A percentile compares a stretch with the other conserved stretches of the same genome.
These are phyloP conservation scores for Amauroascus verrucosus DNA, from an alignment of 2,329 filamentous ascomycete genomes.

Conservation along the genomic window DNA sequence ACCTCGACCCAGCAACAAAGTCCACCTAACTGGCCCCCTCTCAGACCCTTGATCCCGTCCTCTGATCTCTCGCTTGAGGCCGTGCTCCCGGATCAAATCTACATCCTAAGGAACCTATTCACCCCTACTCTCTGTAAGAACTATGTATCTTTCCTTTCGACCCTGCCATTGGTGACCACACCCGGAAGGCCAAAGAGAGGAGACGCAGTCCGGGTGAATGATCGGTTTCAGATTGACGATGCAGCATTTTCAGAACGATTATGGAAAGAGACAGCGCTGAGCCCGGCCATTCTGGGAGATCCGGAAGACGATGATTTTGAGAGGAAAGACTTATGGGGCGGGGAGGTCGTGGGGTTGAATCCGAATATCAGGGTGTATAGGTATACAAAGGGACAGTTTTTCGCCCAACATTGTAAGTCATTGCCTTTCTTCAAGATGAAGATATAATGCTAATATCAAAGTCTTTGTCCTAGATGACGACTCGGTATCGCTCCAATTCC, in stretches of 20 bases:
- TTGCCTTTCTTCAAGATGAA: background rate
- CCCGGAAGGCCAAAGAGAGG: conserved; percentile 68
- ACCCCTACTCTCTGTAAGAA: conserved; percentile 62
- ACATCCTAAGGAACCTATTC: conserved; percentile 64
- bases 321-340: conserved; percentile 54
- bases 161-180: conserved; percentile 64
- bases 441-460: background rate
- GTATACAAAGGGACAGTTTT: conserved; percentile 78
- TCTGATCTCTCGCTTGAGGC: conserved; percentile 52
- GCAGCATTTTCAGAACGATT: conserved; percentile 59
- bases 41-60: conserved; percentile 54
- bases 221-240: conserved; percentile 77
- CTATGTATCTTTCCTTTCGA: conserved; percentile 63
- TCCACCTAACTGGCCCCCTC: conserved; percentile 55
- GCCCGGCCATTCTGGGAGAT: conserved; percentile 44
- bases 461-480: conserved; percentile 59
- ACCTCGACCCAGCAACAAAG: background rate
- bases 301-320: conserved; percentile 24
- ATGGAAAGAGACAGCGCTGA: conserved; percentile 68
- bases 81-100: conserved; percentile 54
- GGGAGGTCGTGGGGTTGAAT: conserved; percentile 72
- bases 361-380: conserved; percentile 84
- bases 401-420: conserved; percentile 76
- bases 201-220: conserved; percentile 76
- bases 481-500: conserved; percentile 59